Conservation (phyloP, 768 basidiomycete genomes). For the Leccinum aurantiacum region DNA sequence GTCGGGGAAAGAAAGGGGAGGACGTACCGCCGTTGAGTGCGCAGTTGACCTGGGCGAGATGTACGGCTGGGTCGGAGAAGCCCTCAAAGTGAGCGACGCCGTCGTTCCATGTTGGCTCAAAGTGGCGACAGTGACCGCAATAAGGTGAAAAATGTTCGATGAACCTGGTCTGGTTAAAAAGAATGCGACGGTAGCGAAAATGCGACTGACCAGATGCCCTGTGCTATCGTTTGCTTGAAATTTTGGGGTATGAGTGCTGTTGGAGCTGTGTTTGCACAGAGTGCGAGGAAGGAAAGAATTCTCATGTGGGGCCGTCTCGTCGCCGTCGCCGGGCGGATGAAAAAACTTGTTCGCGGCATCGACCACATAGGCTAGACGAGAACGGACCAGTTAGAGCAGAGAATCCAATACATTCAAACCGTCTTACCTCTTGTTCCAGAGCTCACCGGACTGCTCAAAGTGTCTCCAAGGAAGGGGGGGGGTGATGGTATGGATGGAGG, state of each 20-base stretch:
- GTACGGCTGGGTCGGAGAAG: conserved; percentile 42
- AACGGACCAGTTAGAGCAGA: too few species aligned
- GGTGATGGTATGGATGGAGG: too few species aligned
- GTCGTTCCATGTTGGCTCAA: conserved; percentile 81
- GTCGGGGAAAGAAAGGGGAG: too few species aligned
- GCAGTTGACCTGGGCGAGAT: conserved; percentile 82
- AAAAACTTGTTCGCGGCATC: too few species aligned
- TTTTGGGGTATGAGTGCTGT: conserved; percentile 55
- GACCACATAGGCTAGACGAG: too few species aligned
- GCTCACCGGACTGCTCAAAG: too few species aligned
- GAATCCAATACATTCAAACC: too few species aligned
- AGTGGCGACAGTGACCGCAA: conserved; percentile 75
- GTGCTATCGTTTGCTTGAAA: conserved; percentile 50
- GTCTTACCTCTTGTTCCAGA: too few species aligned
- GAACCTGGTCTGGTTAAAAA: conserved; percentile 44
- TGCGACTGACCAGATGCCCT: conserved; percentile 59
- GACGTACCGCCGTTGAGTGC: conserved; percentile 70
- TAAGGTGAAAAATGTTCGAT: conserved; percentile 88
- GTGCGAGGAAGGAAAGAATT: conserved; percentile 26
- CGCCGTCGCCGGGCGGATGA: too few species aligned
- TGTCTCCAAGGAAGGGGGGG: too few species aligned
- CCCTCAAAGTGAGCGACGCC: conserved; percentile 54
- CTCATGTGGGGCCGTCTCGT: too few species aligned
- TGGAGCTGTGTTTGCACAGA: conserved; percentile 36
- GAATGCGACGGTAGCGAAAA: not conserved